Evolutionary conservation across 1,284 basidiomycete genomes (phyloP), one percentile per base, ranked within the genome.

Genomic region (Paramarasmius palmivorus): DNA sequence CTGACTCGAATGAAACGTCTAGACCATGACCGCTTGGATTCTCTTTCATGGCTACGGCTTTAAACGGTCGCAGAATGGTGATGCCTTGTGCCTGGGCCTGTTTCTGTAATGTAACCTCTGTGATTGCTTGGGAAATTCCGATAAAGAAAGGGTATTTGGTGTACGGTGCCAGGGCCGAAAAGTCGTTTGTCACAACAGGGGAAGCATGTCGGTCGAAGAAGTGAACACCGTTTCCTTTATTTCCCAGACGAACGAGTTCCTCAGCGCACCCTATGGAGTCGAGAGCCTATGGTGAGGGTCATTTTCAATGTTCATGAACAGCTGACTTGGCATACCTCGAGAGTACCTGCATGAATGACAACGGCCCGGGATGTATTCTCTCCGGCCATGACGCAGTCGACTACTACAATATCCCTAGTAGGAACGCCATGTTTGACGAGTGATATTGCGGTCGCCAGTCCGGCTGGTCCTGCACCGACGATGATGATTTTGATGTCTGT

Each of bases 1-100:
- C 81, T 34, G 74, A 72, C 26, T 83, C 79, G 55, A 86, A 83
- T 0, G 61, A 52, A 4, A 81, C 80, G 23, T 78, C 69, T 2
- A 77, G 52, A 44, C 59, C 14, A 36, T 67, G 56, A 2, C 58
- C 54, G 4, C 58, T 23, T 15, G 65, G 63, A 17, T 58, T 63
- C 6, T 42, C 52, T 47, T 61, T 66, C 50, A 77, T 50, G 4
- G 68, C 69, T 4, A 68, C 58, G 9, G 68, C 75, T 53, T 68
- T 74, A 54, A 68, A 65, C 0, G 74, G 73, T n/a, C 74, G 61
- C 19, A 59, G 49, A 32, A 80, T 65, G 1, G 56, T 32, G 15
- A 78, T 64, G 1, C 69, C 70, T 14, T 66, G 50, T 14, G 68
- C 57, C 7, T 64, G 53, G 8, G 81, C 56, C 32, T 70, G 68